Evolutionary conservation across 2,329 filamentous ascomycete genomes (phyloP).

Genomic region (Colletotrichum abscissum): DNA sequence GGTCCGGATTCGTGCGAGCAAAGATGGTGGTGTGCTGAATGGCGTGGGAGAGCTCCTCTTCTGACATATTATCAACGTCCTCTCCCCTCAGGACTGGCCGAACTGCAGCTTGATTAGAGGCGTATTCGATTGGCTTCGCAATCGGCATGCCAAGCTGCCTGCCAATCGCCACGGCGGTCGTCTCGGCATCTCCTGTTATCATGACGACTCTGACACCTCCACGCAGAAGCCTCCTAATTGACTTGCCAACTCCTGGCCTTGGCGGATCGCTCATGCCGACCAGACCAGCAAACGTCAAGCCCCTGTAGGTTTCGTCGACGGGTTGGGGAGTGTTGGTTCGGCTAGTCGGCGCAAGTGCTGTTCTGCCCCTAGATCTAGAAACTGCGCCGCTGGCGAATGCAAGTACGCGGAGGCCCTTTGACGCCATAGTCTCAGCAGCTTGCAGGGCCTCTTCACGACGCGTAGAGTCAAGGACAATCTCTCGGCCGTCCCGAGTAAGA

Average conservation of each 20-base stretch:
- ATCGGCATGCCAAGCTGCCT: slow-evolving; percentile 95
- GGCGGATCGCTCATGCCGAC: slow-evolving; percentile 99
- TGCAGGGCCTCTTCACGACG: slow-evolving; percentile 79
- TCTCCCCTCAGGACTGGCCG: slow-evolving; percentile 85
- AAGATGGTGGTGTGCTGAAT: slow-evolving; percentile 94
- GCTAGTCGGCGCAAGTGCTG: slow-evolving; percentile 46
- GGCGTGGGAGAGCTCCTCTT: slow-evolving; percentile 83
- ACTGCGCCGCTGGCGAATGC: slow-evolving; percentile 90
- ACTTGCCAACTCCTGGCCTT: slow-evolving; percentile 86
- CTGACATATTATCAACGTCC: slow-evolving; percentile 92
- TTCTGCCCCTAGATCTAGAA: slow-evolving; percentile 57
- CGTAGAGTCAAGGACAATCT: slow-evolving; percentile 84
- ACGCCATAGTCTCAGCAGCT: slow-evolving; percentile 88
- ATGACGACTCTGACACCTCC: slow-evolving; percentile 98
- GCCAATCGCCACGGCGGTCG: slow-evolving; percentile 93
- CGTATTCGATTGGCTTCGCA: slow-evolving; percentile 62
- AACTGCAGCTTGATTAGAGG: slow-evolving; percentile 67
- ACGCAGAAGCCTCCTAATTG: slow-evolving; percentile 89
- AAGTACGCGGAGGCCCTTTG: slow-evolving; percentile 88
- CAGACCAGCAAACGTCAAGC: slow-evolving; percentile 88
- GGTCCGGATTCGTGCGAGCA: slow-evolving; percentile 94
- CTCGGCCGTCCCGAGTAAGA: slow-evolving; percentile 84
- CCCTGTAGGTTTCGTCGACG: slow-evolving; percentile 77
- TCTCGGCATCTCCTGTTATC: slow-evolving; percentile 98
- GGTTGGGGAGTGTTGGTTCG: slow-evolving; percentile 64